These are phyloP conservation scores for Nannizziopsis arthrosporioides DNA, from an alignment of 2,329 filamentous ascomycete genomes.

Conservation along the genomic window DNA sequence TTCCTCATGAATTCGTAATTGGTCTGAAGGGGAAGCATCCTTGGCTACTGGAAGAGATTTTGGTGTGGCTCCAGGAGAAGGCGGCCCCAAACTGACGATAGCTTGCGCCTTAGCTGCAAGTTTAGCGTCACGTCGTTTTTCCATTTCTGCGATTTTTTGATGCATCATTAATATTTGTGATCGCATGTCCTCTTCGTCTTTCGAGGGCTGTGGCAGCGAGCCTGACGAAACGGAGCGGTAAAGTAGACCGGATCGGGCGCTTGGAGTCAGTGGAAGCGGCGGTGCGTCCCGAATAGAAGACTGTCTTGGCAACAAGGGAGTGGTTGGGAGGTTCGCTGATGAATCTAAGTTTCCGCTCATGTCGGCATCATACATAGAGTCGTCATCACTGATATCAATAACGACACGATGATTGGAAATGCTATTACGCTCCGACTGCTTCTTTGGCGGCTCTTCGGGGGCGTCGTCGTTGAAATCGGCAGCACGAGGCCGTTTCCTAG, in stretches of 20 bases:
- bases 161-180: slow-evolving; percentile 39
- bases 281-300: slow-evolving; percentile 19
- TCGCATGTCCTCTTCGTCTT: slow-evolving; percentile 35
- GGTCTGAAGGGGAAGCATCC: not conserved
- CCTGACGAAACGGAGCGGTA: slow-evolving; percentile 31
- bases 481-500: slow-evolving; percentile 52
- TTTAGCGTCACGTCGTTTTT: slow-evolving; percentile 35
- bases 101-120: slow-evolving; percentile 28
- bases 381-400: slow-evolving; percentile 74
- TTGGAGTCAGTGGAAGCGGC: slow-evolving; percentile 34
- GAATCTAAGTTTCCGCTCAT: no score
- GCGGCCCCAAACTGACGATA: not conserved
- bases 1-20: not conserved
- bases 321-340: not conserved
- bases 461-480: slow-evolving; percentile 55
- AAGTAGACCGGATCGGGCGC: slow-evolving; percentile 31
- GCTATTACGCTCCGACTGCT: slow-evolving; percentile 49
- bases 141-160: slow-evolving; percentile 40
- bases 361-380: slow-evolving; percentile 23
- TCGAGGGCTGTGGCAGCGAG: slow-evolving; percentile 29
- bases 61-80: not conserved
- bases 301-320: not conserved
- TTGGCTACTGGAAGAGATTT: not conserved
- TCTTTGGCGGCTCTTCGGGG: slow-evolving; percentile 39
- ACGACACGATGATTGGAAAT: slow-evolving; percentile 53